These are phyloP conservation scores for Acanthamoeba culbertsoni DNA, from an alignment of 208 protist genomes.

Conservation along the genomic window DNA sequence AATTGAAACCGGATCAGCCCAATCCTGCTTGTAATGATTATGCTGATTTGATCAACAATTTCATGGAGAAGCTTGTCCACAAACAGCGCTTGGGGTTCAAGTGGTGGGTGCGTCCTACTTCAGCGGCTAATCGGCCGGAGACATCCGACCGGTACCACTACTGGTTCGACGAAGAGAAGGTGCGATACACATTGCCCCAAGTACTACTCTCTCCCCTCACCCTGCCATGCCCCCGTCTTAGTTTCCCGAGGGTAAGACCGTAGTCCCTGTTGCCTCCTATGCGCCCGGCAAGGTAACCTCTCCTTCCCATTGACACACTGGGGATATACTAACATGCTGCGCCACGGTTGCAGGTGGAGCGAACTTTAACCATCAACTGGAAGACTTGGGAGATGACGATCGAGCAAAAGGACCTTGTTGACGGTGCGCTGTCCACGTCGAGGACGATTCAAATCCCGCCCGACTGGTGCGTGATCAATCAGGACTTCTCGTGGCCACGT, in stretches of 20 bases:
- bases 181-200: neutral
- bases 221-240: neutral
- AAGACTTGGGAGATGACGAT: conserved; percentile 38
- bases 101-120: neutral
- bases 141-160: neutral
- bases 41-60: neutral
- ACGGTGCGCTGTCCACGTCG: neutral
- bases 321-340: neutral
- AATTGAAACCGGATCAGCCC: neutral
- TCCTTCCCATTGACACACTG: neutral
- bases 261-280: neutral
- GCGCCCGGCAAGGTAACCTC: neutral
- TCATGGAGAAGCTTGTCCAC: conserved; percentile 4
- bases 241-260: conserved; percentile 1
- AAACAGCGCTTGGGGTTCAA: conserved; percentile 8
- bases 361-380: conserved; percentile 29
- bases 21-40: neutral
- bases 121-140: neutral
- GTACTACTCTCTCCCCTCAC: neutral
- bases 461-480: neutral
- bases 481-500: neutral
- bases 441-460: conserved; percentile 8
- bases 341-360: neutral
- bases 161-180: conserved; percentile 31
- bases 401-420: neutral